Base-by-base conservation (phyloP, 257 asterid species). In the Solanum tacnaense region DNA sequence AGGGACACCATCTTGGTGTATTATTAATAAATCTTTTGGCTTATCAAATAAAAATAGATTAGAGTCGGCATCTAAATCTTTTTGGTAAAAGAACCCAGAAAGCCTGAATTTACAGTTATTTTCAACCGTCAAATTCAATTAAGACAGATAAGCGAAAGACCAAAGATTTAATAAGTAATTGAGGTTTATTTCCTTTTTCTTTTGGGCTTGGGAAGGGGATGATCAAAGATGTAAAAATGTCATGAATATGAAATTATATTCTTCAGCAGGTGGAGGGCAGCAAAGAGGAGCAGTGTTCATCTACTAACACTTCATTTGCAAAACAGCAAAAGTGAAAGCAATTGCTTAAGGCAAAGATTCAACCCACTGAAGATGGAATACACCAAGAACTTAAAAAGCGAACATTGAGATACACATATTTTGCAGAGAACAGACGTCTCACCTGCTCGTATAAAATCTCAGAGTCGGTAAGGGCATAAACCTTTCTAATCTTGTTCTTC, bases 401-500 rank as follows among this genome's bases (percentile, higher is more conserved):
- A 39, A 85, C 35, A 32, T 32, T 49, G 41, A 84, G 85, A 72
- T 49, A 87, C 74, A 74, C 79, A 67, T 83, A 58, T 82, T 65
- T 21, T 49, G 18, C 3, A n/a, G n/a, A n/a, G 41, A 75, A 56
- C 76, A 89, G 35, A 81, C 23, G 49, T n/a, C 93, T 87, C 74
- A 97, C 99, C 99, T 97, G 99, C 89, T 92, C 88, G 89, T 90
- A 91, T 89, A 97, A 88, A 72, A 85, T 62, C 89, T 91, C 90
- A 58, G 97, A 97, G 87, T 96, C 96, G 0, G 99, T 97, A 83
- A 93, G 89, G 79, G 98, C 99, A 7, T 87, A 91, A 25, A 96
- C 93, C 71, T 89, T 91, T 79, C 68, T 90, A 67, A 93, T 82
- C 71, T 92, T 87, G 25, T 92, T 93, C 72, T 92, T 92, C 68